Conservation (phyloP, 2,329 filamentous ascomycete species). For the Alternaria metachromatica region DNA sequence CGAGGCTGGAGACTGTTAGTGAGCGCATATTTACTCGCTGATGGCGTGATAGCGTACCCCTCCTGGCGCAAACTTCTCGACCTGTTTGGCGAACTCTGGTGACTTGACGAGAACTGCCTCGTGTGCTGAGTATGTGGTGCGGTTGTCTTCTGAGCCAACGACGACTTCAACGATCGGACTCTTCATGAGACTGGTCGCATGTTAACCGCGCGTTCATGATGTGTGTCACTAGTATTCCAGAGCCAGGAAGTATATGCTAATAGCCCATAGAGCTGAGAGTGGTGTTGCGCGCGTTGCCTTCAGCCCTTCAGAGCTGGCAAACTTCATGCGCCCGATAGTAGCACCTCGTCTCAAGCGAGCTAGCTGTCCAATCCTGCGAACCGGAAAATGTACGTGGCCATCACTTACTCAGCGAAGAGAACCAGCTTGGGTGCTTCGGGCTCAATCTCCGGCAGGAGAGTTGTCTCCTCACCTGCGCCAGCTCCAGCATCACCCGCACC, state of each 20-base stretch:
- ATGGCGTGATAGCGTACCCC: constrained; percentile 58
- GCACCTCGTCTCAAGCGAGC: background rate
- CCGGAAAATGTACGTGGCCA: background rate
- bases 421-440: constrained; percentile 49
- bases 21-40: background rate
- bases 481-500: constrained; percentile 22
- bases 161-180: constrained; percentile 57
- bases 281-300: background rate
- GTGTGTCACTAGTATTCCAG: background rate
- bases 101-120: constrained; percentile 77
- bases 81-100: constrained; percentile 73
- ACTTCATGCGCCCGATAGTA: background rate
- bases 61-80: constrained; percentile 66
- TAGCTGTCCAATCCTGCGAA: background rate
- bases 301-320: background rate
- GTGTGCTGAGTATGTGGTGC: constrained; percentile 76
- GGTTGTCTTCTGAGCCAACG: constrained; percentile 60
- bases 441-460: constrained; percentile 53
- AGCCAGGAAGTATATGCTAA: background rate
- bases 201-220: constrained; percentile 18
- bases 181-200: constrained; percentile 52
- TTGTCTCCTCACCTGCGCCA: constrained; percentile 34
- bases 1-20: constrained; percentile 57
- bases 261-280: background rate
- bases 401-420: constrained; percentile 55